Percentiles rank a stretch among this genome's conserved stretches.
Evolutionary conservation across 2,329 filamentous ascomycete genomes (phyloP).

Genomic region (Parasarocladium wereldwijsianum): DNA sequence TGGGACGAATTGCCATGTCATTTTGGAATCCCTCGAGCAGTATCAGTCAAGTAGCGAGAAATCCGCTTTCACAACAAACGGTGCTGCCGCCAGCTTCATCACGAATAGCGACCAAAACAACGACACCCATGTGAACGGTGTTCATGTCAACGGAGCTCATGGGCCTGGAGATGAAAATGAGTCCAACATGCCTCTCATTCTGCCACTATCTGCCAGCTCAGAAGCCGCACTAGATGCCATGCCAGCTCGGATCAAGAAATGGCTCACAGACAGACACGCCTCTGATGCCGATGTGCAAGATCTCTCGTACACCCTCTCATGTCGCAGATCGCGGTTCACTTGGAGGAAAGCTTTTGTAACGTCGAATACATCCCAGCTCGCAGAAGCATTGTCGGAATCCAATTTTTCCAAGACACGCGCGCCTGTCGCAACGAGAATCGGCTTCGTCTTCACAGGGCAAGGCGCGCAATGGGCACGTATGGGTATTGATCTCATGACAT

Average conservation of each 20-base stretch:
- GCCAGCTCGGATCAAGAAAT: neutral
- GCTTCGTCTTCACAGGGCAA: slow-evolving; percentile 29
- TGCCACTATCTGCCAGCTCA: neutral
- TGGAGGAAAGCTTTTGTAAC: slow-evolving; percentile 26
- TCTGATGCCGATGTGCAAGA: neutral
- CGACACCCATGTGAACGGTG: slow-evolving; percentile 13
- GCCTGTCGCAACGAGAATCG: slow-evolving; percentile 16
- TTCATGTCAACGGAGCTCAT: no score
- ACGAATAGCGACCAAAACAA: slow-evolving; percentile 13
- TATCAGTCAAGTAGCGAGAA: neutral
- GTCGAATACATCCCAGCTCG: slow-evolving; percentile 17
- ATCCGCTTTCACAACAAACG: slow-evolving; percentile 10
- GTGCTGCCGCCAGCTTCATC: slow-evolving; percentile 14
- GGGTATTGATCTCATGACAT: slow-evolving; percentile 22
- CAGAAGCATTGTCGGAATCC: slow-evolving; percentile 12
- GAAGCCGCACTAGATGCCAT: neutral
- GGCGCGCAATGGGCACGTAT: slow-evolving; percentile 27
- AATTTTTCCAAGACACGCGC: slow-evolving; percentile 11
- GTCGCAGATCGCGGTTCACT: slow-evolving; percentile 27
- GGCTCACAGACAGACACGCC: neutral
- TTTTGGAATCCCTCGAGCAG: slow-evolving; percentile 22
- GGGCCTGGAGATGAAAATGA: slow-evolving; percentile 14
- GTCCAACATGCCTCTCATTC: neutral
- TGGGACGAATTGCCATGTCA: slow-evolving; percentile 39
- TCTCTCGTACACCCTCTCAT: slow-evolving; percentile 26